A percentile compares a stretch with the other conserved stretches of the same genome.
phyloP scores from a whole-genome alignment of 1,284 basidiomycete species.

The Pseudozyma sp. region DNA sequence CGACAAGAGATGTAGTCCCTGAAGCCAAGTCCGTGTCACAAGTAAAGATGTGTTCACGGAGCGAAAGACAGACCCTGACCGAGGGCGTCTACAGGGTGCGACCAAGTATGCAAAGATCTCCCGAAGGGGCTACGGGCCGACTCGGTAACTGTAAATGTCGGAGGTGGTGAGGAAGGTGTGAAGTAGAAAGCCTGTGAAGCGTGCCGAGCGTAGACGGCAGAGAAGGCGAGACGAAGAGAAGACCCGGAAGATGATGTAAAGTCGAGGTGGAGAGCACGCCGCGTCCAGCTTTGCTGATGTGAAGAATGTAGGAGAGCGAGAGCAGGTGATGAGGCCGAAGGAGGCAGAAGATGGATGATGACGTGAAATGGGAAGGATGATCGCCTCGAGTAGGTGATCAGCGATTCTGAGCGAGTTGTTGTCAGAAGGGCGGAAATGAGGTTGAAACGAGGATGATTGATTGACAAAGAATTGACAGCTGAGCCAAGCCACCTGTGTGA shows the following conservation, averaged over 20 bases:
- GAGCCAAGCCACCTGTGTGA: neutral
- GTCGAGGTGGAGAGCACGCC: no score
- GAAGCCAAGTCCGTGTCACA: neutral
- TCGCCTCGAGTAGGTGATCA: neutral
- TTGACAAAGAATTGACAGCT: neutral
- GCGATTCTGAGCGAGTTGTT: neutral
- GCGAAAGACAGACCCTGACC: neutral
- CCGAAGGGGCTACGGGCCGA: no score
- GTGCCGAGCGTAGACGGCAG: no score
- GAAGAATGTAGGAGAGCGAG: constrained; percentile 21
- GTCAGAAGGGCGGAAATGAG: neutral
- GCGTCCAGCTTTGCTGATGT: neutral
- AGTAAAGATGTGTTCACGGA: neutral
- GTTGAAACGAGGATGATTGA: neutral
- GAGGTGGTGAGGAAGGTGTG: no score
- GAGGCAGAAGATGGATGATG: neutral
- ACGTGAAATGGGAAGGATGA: neutral
- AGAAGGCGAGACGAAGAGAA: no score
- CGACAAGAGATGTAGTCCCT: neutral
- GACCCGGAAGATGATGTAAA: no score
- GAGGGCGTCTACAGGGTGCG: no score
- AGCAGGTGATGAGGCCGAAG: neutral
- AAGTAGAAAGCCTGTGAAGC: no score
- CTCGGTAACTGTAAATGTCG: no score
- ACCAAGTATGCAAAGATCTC: no score